Percentiles rank a stretch among this genome's conserved stretches.
Evolutionary conservation across 148 eudicot species (phyloP).

Genomic region (Cornus controversa): DNA sequence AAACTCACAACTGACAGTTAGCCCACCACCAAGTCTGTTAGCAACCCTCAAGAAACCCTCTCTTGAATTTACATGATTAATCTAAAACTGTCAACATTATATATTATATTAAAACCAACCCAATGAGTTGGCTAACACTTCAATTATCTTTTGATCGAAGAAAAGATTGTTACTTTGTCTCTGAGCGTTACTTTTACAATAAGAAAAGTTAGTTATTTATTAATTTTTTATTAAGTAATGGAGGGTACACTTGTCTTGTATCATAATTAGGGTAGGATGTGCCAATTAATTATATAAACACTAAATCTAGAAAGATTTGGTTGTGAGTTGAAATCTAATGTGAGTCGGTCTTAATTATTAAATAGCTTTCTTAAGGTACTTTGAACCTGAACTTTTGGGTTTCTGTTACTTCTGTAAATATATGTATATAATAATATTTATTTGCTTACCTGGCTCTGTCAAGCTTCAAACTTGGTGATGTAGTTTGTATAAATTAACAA

Average conservation of each 20-base stretch:
- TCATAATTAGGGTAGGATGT: neutral
- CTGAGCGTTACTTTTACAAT: neutral
- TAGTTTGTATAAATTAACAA: too few species aligned
- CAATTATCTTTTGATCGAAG: neutral
- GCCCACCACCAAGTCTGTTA: too few species aligned
- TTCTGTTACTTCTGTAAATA: neutral
- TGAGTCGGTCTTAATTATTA: neutral
- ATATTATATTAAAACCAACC: neutral
- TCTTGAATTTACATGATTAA: too few species aligned
- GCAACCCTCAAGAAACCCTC: too few species aligned
- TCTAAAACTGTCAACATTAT: constrained; percentile 10
- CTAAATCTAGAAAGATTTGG: constrained; percentile 21
- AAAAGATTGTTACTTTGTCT: neutral
- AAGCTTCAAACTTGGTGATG: neutral
- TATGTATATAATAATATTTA: too few species aligned
- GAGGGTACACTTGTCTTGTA: neutral
- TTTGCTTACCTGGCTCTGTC: too few species aligned
- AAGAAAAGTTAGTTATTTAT: neutral
- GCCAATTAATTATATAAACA: constrained; percentile 4
- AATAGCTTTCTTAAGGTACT: neutral
- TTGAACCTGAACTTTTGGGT: neutral
- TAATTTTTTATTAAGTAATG: neutral
- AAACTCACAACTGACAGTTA: too few species aligned
- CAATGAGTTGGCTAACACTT: neutral
- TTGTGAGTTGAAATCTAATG: neutral